phyloP scores from a whole-genome alignment of 2,329 filamentous ascomycete species.

The Xylariales sp. region DNA sequence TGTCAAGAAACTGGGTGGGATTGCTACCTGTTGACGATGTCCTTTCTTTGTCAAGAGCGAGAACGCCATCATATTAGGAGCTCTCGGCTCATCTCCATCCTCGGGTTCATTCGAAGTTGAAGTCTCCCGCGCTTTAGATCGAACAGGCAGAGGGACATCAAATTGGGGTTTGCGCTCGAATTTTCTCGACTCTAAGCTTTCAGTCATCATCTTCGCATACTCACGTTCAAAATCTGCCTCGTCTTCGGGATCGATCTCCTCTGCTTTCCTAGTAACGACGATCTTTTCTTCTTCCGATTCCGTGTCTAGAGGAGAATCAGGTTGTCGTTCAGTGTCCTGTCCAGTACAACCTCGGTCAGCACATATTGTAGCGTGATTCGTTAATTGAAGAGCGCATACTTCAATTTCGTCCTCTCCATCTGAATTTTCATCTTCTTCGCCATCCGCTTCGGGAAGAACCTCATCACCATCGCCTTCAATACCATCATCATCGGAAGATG shows the following conservation, averaged over 20 bases:
- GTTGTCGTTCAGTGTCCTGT: constrained; percentile 45
- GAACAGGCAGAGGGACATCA: constrained; percentile 95
- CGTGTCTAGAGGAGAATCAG: constrained; percentile 47
- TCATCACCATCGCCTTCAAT: constrained; percentile 57
- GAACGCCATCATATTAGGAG: constrained; percentile 83
- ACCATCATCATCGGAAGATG: constrained; percentile 69
- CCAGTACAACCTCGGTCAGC: constrained; percentile 14
- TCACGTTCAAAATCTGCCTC: constrained; percentile 98
- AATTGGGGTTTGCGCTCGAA: constrained; percentile 93
- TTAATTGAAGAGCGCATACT: constrained; percentile 29
- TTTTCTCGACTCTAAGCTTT: constrained; percentile 91
- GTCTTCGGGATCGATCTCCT: constrained; percentile 85
- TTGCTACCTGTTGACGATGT: constrained; percentile 78
- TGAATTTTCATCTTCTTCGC: constrained; percentile 51
- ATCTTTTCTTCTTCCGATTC: constrained; percentile 84
- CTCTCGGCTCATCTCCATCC: constrained; percentile 30
- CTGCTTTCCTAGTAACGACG: constrained; percentile 84
- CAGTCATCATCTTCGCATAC: constrained; percentile 97
- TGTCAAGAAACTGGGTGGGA: neutral
- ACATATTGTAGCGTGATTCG: neutral
- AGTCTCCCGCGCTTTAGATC: constrained; percentile 60
- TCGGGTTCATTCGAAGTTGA: constrained; percentile 28
- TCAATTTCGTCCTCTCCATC: constrained; percentile 59
- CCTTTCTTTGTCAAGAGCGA: constrained; percentile 93
- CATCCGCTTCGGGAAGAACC: constrained; percentile 57